phyloP scores from a whole-genome alignment of 768 basidiomycete species.

The Russula griseocarnosa region DNA sequence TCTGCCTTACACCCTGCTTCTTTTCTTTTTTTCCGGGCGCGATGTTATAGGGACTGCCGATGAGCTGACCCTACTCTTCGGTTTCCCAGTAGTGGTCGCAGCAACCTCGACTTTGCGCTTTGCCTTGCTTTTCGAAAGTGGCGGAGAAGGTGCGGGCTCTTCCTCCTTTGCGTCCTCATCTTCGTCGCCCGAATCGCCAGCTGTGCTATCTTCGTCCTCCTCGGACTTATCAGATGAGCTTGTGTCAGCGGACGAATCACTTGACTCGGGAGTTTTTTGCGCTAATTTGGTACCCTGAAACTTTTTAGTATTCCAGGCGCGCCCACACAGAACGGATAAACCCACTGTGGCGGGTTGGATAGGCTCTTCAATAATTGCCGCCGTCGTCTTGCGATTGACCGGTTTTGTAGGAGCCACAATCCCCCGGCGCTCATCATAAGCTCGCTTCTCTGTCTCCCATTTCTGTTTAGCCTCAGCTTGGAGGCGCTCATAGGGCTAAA shows the following conservation, averaged over 20 bases:
- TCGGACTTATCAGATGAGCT: constrained; percentile 14
- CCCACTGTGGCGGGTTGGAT: not conserved
- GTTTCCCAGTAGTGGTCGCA: constrained; percentile 6
- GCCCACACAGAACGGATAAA: not conserved
- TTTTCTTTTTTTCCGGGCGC: constrained; percentile 44
- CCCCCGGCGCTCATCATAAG: constrained; percentile 54
- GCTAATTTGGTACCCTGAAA: constrained; percentile 10
- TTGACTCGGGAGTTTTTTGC: constrained; percentile 15
- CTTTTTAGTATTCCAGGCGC: not conserved
- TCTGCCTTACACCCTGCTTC: constrained; percentile 39
- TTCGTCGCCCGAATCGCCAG: constrained; percentile 31
- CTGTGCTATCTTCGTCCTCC: constrained; percentile 16
- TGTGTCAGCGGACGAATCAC: constrained; percentile 20
- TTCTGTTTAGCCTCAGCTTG: constrained; percentile 58
- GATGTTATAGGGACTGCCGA: constrained; percentile 10
- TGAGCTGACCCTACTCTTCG: constrained; percentile 18
- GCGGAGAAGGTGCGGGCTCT: constrained; percentile 33
- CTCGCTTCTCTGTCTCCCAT: constrained; percentile 60
- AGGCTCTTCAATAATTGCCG: constrained; percentile 12
- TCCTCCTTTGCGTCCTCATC: constrained; percentile 39
- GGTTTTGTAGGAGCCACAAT: constrained; percentile 20
- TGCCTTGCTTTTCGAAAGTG: constrained; percentile 32
- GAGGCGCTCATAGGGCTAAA: constrained; percentile 50
- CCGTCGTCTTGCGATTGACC: not conserved
- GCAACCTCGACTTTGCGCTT: constrained; percentile 20